These are phyloP conservation scores for Dactylellina leptospora DNA, from an alignment of 2,329 filamentous ascomycete genomes.

Conservation along the genomic window DNA sequence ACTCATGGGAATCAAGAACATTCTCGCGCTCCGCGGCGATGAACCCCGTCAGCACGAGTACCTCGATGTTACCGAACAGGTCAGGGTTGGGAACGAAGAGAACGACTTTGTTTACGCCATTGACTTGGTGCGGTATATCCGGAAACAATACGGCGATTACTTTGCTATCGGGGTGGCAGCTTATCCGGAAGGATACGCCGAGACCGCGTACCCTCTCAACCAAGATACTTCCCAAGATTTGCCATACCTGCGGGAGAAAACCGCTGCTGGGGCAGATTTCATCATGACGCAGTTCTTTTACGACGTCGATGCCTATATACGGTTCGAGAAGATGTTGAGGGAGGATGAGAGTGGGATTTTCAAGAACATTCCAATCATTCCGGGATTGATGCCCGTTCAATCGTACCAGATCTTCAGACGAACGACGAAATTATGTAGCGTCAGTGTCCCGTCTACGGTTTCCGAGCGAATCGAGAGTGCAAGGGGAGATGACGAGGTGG, in stretches of 20 bases:
- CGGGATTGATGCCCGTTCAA: conserved; percentile 96
- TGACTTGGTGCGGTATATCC: conserved; percentile 90
- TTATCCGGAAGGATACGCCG: conserved; percentile 94
- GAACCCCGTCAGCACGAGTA: conserved; percentile 91
- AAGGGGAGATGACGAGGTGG: conserved; percentile 80
- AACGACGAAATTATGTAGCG: conserved; percentile 93
- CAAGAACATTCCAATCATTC: conserved; percentile 86
- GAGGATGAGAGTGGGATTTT: conserved; percentile 85
- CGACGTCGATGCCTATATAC: conserved; percentile 81
- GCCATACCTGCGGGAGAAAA: conserved; percentile 89
- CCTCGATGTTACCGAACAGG: conserved; percentile 59
- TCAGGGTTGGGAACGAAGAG: conserved; percentile 66
- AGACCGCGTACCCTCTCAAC: conserved; percentile 86
- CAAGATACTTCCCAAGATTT: conserved; percentile 74
- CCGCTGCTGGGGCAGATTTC: conserved; percentile 90
- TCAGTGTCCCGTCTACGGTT: conserved; percentile 76
- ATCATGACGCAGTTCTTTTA: conserved; percentile 99
- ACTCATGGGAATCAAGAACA: conserved; percentile 88
- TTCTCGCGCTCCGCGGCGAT: conserved; percentile 89
- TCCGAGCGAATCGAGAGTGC: conserved; percentile 75
- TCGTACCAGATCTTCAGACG: conserved; percentile 94
- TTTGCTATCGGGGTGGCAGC: conserved; percentile 95
- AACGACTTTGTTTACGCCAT: conserved; percentile 84
- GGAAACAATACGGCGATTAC: conserved; percentile 84
- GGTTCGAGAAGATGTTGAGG: conserved; percentile 79